Base-by-base conservation (phyloP, 2,329 filamentous ascomycete genomes). In the Diaporthe caulivora region DNA sequence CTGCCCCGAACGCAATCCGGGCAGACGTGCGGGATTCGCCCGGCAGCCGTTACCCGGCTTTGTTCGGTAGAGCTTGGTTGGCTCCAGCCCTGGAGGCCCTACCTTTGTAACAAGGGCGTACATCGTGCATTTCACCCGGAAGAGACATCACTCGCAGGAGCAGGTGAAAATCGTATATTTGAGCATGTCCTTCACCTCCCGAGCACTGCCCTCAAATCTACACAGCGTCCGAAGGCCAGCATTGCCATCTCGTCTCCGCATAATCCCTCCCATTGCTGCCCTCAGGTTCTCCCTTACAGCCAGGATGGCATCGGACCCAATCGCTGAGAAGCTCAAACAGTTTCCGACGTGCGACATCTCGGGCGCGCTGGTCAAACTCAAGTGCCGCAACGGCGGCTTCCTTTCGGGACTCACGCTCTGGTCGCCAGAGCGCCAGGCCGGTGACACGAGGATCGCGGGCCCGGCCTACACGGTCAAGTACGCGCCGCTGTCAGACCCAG, bases 391-490 rank as follows among this genome's bases (percentile, higher is more conserved):
- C 76, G 88, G 88, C 75, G 88, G 88, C 55, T 90, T 90, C 78
- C 82, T 90, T 1, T 83, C 85, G 2, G 87, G 87, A 17, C 80
- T 90, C 62, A 87, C 85, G 34, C 86, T 90, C 83, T 89, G 84
- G 83, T 90, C 88, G 3, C 88, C 88, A 1, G 80, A 84, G 65
- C 84, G 85, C 51, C 87, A 89, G 80, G 83, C 83, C 26, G 87
- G 87, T 7, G 75, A 80, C 15, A 87, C 87, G 53, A 89, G 87
- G 79, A 87, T 90, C 71, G 82, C 88, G 26, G 88, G 88, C 5
- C 87, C 86, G 15, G 88, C 87, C 8, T 89, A 88, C 76, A 90
- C 87, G 0, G 88, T 90, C 67, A 82, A 86, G 75, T 89, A 88
- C 76, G 87, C 84, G 18, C 82, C 82, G 5, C 81, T 86, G 58